Evolutionary conservation across 169 alveolate genomes (phyloP).

Genomic region (Cyclospora cayetanensis): DNA sequence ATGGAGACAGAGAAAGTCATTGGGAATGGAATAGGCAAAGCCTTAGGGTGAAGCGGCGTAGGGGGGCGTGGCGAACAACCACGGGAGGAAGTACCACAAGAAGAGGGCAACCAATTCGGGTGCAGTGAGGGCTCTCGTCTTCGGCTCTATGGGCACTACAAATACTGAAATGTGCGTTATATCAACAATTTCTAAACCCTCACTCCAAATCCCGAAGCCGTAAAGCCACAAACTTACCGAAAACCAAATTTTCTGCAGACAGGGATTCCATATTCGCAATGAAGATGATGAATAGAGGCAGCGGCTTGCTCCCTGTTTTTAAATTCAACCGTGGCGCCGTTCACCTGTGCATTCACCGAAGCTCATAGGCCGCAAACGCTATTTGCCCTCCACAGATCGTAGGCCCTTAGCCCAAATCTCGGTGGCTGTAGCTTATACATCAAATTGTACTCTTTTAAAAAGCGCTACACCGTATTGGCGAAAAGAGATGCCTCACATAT

Average conservation of each 20-base stretch:
- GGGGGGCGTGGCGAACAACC: too few species aligned
- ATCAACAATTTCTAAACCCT: background rate
- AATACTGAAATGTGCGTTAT: too few species aligned
- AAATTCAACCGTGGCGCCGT: conserved; percentile 51
- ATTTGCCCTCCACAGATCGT: background rate
- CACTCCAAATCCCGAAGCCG: background rate
- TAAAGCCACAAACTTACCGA: background rate
- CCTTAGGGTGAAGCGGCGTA: too few species aligned
- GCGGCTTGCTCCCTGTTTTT: conserved; percentile 50
- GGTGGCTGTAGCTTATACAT: background rate
- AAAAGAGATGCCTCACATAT: too few species aligned
- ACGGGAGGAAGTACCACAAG: too few species aligned
- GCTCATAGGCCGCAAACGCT: background rate
- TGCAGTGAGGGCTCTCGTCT: too few species aligned
- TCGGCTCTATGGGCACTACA: too few species aligned
- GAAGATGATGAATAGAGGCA: conserved; percentile 33
- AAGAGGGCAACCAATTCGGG: too few species aligned
- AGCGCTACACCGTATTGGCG: too few species aligned
- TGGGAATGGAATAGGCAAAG: too few species aligned
- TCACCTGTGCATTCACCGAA: background rate
- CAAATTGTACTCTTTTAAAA: too few species aligned
- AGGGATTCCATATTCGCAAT: conserved; percentile 58
- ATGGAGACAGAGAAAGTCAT: background rate
- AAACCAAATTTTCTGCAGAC: conserved; percentile 43
- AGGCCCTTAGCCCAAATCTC: background rate